These are phyloP conservation scores for Suhomyces sp. DNA, from an alignment of 805 yeast genomes.

Conservation along the genomic window DNA sequence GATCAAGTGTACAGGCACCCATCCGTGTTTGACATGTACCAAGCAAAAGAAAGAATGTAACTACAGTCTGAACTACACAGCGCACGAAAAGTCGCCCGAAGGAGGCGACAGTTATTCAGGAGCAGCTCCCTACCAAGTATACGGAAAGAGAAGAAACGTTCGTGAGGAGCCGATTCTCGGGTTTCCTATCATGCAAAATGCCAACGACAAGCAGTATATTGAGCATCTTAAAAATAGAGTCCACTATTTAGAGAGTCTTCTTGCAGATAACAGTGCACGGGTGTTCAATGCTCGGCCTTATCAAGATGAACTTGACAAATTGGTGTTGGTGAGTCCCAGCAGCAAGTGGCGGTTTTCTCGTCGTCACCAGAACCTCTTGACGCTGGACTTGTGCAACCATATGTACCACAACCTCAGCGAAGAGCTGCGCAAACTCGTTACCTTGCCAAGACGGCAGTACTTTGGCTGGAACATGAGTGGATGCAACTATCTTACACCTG, in stretches of 20 bases:
- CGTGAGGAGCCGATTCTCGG: constrained; percentile 13
- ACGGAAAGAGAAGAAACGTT: background rate
- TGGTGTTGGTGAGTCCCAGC: constrained; percentile 23
- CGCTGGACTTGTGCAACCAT: constrained; percentile 36
- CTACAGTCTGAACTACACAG: constrained; percentile 13
- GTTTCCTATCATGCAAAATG: constrained; percentile 15
- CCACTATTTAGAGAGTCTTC: constrained; percentile 35
- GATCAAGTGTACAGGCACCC: constrained; percentile 54
- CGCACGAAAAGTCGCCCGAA: background rate
- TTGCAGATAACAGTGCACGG: constrained; percentile 14
- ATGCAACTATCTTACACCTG: constrained; percentile 42
- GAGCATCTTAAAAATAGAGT: constrained; percentile 39
- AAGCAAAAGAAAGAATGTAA: constrained; percentile 35
- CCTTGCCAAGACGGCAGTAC: constrained; percentile 54
- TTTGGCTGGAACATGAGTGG: constrained; percentile 71
- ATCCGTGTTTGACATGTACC: constrained; percentile 49
- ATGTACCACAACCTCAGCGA: constrained; percentile 31
- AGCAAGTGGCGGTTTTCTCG: constrained; percentile 48
- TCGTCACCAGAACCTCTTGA: constrained; percentile 44
- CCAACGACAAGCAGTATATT: constrained; percentile 20
- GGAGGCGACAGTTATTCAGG: background rate
- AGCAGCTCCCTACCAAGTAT: background rate
- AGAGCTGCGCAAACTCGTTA: constrained; percentile 31
- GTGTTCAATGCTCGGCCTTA: constrained; percentile 12
- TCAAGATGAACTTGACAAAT: constrained; percentile 3